Evolutionary conservation across 2,329 filamentous ascomycete genomes (phyloP).

Genomic region (Cyanodermella asteris): DNA sequence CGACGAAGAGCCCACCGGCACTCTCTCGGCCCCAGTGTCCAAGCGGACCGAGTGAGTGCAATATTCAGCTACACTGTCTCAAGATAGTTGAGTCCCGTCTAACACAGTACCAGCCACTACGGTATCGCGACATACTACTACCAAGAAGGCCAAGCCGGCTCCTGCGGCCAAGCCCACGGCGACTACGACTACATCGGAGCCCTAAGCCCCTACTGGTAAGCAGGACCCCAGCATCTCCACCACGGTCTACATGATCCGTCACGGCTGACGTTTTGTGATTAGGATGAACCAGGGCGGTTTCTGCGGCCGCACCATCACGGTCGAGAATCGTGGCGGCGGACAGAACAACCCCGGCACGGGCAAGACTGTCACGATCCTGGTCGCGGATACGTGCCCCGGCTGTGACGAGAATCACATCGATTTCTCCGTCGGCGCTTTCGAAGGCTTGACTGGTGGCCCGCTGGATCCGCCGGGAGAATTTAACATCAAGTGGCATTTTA

Average conservation of each 20-base stretch:
- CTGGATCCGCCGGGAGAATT: slow-evolving; percentile 6
- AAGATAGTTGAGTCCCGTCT: too few relatives aligned
- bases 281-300: too few relatives aligned
- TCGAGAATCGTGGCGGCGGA: slow-evolving; percentile 5
- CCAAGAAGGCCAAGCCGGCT: slow-evolving; percentile 2
- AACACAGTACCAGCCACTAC: too few relatives aligned
- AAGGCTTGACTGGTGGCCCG: slow-evolving; percentile 5
- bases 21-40: too few relatives aligned
- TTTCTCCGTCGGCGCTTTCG: slow-evolving; percentile 5
- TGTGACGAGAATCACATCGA: slow-evolving; percentile 5
- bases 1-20: too few relatives aligned
- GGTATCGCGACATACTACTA: slow-evolving; percentile 4
- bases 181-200: too few relatives aligned
- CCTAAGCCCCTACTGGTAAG: too few relatives aligned
- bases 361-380: slow-evolving; percentile 2
- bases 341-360: slow-evolving; percentile 3
- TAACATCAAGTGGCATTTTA: slow-evolving; percentile 6
- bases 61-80: too few relatives aligned
- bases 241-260: too few relatives aligned
- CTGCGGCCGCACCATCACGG: slow-evolving; percentile 6
- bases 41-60: too few relatives aligned
- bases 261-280: too few relatives aligned
- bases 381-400: slow-evolving; percentile 5
- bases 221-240: too few relatives aligned
- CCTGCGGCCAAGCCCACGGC: slow-evolving; percentile 3